Conservation (phyloP, 768 basidiomycete species). For the Mycena haematopus region DNA sequence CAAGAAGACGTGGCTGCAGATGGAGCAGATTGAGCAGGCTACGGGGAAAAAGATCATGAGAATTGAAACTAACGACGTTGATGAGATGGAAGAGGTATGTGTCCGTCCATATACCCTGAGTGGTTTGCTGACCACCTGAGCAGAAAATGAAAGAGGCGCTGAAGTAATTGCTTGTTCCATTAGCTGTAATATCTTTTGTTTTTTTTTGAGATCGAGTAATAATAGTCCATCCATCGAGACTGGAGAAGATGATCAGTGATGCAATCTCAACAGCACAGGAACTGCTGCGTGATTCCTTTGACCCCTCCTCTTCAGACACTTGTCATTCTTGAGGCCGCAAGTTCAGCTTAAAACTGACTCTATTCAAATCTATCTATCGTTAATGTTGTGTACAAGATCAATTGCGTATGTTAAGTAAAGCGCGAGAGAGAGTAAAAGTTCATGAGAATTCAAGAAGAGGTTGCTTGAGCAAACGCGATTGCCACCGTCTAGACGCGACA, state of each 20-base stretch:
- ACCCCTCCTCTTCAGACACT: no score
- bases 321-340: background rate
- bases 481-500: constrained; percentile 66
- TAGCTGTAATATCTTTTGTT: constrained; percentile 27
- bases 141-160: constrained; percentile 85
- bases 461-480: constrained; percentile 87
- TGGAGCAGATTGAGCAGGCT: constrained; percentile 86
- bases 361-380: constrained; percentile 15
- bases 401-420: constrained; percentile 23
- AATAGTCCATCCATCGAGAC: no score
- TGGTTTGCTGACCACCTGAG: constrained; percentile 4
- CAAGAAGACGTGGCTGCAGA: constrained; percentile 83
- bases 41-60: constrained; percentile 81
- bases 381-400: constrained; percentile 20
- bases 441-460: constrained; percentile 36
- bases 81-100: constrained; percentile 91
- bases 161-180: constrained; percentile 50
- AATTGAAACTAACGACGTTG: constrained; percentile 89
- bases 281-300: no score
- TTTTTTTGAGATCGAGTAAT: constrained; percentile 14
- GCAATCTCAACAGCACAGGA: no score
- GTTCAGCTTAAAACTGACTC: constrained; percentile 6
- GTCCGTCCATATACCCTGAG: constrained; percentile 12
- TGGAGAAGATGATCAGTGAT: no score
- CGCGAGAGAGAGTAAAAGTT: constrained; percentile 4